Conservation (phyloP, 192 early-diverging fungal genomes). For the Coemansia sp. region DNA sequence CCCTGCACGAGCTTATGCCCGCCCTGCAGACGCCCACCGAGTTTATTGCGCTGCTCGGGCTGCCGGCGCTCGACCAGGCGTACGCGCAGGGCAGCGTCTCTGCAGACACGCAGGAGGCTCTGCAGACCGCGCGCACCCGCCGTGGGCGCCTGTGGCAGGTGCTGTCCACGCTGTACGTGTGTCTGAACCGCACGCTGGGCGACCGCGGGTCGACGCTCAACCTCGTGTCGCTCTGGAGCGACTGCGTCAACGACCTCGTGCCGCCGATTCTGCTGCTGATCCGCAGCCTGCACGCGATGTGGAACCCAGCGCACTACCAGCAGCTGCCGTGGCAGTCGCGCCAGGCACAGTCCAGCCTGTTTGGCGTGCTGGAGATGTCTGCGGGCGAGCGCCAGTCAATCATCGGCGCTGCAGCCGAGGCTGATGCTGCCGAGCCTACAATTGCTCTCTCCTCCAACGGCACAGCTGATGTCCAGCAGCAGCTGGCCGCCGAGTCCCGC, state of each 20-base stretch:
- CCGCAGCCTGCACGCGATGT: slow-evolving; percentile 38
- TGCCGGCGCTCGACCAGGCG: slow-evolving; percentile 27
- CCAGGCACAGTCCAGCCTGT: slow-evolving; percentile 15
- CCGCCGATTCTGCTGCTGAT: slow-evolving; percentile 21
- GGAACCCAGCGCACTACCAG: slow-evolving; percentile 30
- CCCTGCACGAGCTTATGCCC: slow-evolving; percentile 11
- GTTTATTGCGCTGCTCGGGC: slow-evolving; percentile 22
- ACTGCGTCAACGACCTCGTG: slow-evolving; percentile 18
- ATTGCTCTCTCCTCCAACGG: background rate
- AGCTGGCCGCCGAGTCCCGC: slow-evolving; percentile 8
- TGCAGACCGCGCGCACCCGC: slow-evolving; percentile 9
- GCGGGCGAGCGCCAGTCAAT: slow-evolving; percentile 18
- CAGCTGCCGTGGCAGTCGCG: slow-evolving; percentile 28
- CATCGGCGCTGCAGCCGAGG: slow-evolving; percentile 1
- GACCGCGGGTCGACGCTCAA: background rate
- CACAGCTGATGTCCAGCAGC: background rate
- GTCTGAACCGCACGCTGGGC: slow-evolving; percentile 33
- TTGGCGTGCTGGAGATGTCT: slow-evolving; percentile 35
- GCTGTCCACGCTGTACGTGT: slow-evolving; percentile 29
- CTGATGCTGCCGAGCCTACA: background rate
- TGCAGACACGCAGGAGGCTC: background rate
- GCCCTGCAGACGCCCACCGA: slow-evolving; percentile 30
- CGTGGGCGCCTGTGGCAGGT: slow-evolving; percentile 14
- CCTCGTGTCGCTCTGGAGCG: slow-evolving; percentile 38
- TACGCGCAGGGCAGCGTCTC: background rate